Base-by-base conservation (phyloP, 1,139 yeast genomes). In the Torulaspora globosa region DNA sequence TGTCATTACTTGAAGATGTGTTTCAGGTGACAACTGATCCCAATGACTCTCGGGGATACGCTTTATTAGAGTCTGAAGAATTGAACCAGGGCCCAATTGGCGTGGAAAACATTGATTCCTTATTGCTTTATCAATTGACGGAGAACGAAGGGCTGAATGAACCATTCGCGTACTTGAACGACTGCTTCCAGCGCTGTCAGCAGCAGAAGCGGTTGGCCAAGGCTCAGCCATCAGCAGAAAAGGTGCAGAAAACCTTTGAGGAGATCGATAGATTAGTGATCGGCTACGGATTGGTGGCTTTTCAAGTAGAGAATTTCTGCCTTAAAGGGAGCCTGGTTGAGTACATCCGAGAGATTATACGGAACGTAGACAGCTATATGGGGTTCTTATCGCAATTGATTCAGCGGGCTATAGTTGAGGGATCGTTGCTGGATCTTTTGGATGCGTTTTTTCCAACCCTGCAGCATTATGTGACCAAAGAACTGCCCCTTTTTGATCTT, bases 221-320 rank as follows among this genome's bases (percentile, higher is more conserved):
- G 43, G 55, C 48, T 18, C 46, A 40, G 18, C 28, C 39, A 1
- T 42, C 50, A 8, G 41, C 68, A 47, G 69, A 67, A 2, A 57
- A 62, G 14, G 78, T 79, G 33, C 37, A 56, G 1, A 62, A 61
- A 2, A 56, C 80, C 3, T 65, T 81, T 43, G 70, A 72, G 44
- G 79, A 79, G 49, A 68, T 79, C 26, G 72, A 78, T 40, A 67
- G 80, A 41, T 70, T 82, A 39, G 66, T 80, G 11, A 71, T 84
- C 12, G 80, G 85, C 18, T 87, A 82, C 64, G 88, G 88, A 0
- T 72, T 82, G 29, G 80, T 86, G 30, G 68, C 84, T 30, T 80
- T 86, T 58, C 88, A 82, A 60, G 76, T 82, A 8, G 64, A 63
- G 37, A 65, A 61, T 24, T 65, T 65, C 39, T 56, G 63, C 12